A percentile compares a stretch with the other conserved stretches of the same genome.
These are phyloP conservation scores for Colletotrichum australisinense DNA, from an alignment of 2,329 filamentous ascomycete species.

Conservation along the genomic window DNA sequence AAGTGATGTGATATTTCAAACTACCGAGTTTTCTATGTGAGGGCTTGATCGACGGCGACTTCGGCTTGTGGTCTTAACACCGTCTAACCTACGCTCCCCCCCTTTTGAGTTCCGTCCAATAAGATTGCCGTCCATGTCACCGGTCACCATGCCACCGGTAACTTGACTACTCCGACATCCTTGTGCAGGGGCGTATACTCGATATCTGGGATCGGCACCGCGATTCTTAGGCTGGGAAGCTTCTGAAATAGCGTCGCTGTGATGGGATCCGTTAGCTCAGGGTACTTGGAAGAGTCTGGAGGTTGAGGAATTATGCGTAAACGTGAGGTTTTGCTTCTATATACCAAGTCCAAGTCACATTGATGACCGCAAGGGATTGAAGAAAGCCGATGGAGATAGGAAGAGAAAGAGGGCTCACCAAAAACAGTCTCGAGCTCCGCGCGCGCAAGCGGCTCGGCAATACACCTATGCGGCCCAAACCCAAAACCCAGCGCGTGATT, in stretches of 20 bases:
- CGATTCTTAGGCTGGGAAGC: conserved; percentile 52
- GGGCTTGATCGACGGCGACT: too few relatives aligned
- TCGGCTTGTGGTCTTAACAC: too few relatives aligned
- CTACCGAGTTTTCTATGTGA: neutral
- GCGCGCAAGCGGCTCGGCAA: conserved; percentile 56
- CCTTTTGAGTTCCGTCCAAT: neutral
- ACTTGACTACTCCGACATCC: conserved; percentile 54
- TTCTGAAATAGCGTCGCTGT: conserved; percentile 48
- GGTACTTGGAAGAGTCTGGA: neutral
- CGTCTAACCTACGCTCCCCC: neutral
- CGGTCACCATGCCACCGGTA: conserved; percentile 48
- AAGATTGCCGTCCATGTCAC: too few relatives aligned
- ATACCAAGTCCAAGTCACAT: neutral
- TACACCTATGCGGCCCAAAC: conserved; percentile 58
- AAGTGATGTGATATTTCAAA: neutral
- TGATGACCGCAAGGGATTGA: too few relatives aligned
- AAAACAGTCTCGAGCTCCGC: conserved; percentile 57
- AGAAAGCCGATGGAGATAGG: too few relatives aligned
- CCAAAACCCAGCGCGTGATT: conserved; percentile 56
- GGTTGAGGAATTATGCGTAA: neutral
- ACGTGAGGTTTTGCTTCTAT: neutral
- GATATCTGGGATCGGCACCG: conserved; percentile 51
- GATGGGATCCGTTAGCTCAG: neutral
- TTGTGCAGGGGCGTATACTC: conserved; percentile 50
- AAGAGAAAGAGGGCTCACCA: conserved; percentile 43